Evolutionary conservation across 805 yeast genomes (phyloP).

Genomic region (Myxozyma sirexii): DNA sequence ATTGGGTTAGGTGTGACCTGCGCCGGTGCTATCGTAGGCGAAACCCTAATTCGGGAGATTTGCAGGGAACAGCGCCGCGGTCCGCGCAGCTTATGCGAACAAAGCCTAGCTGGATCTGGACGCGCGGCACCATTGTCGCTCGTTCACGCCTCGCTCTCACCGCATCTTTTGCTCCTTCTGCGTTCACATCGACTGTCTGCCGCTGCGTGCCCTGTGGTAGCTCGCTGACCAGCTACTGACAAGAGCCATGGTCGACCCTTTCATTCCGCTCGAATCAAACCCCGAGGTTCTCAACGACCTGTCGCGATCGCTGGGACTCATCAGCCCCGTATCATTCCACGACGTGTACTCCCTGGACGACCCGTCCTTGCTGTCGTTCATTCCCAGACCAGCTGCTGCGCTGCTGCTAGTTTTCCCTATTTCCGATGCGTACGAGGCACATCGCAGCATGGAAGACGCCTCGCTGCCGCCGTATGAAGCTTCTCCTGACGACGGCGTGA

Average conservation of each 20-base stretch:
- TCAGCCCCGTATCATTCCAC: slow-evolving; percentile 61
- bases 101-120: too few species aligned
- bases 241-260: slow-evolving; percentile 11
- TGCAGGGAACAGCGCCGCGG: not conserved
- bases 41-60: not conserved
- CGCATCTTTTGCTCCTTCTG: not conserved
- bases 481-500: slow-evolving; percentile 41
- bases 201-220: not conserved
- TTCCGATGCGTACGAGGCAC: slow-evolving; percentile 59
- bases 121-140: not conserved
- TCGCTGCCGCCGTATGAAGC: slow-evolving; percentile 29
- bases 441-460: slow-evolving; percentile 50
- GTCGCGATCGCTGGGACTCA: slow-evolving; percentile 68
- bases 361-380: slow-evolving; percentile 72
- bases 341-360: slow-evolving; percentile 88
- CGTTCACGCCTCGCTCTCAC: not conserved
- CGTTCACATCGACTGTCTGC: not conserved
- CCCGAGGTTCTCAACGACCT: slow-evolving; percentile 79
- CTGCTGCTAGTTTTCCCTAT: slow-evolving; percentile 83
- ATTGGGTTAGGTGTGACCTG: slow-evolving; percentile 3
- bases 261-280: slow-evolving; percentile 84
- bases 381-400: slow-evolving; percentile 80
- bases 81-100: too few species aligned
- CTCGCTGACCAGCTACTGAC: not conserved
- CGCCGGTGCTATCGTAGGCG: not conserved